Base-by-base conservation (phyloP, 2,329 filamentous ascomycete species). In the Fusarium austroafricanum region DNA sequence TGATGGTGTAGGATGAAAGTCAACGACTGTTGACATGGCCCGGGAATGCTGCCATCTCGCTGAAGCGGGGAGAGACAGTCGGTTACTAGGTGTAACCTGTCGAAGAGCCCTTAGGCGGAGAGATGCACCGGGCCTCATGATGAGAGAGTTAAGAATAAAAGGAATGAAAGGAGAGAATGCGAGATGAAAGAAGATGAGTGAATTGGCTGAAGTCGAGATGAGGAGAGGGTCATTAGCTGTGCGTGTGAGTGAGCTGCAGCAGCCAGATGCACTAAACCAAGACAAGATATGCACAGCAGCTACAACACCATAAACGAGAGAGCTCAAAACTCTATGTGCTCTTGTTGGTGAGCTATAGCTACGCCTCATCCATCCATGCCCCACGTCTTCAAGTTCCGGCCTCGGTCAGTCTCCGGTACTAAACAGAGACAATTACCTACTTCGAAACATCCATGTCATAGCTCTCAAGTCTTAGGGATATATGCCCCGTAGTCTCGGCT, bases 11-110 rank as follows among this genome's bases (percentile, higher is more conserved):
- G 60, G 66, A n/a, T 50, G 57, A n/a, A 69, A 73, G 28, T 74
- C 71, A 29, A 74, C 72, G 38, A 74, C 72, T 7, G 72, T 74
- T 43, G 72, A 74, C 72, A 74, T 74, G 35, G 68, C 56, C 43
- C 52, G 69, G 21, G 57, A 37, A 49, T 66, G 31, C 5, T 68
- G 67, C 68, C 66, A 71, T 71, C 61, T 68, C 29, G 71, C 61
- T 45, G 68, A 64, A 66, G 70, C 52, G 68, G 56, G 28, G 55
- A 60, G 60, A 21, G 44, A 50, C 45, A 68, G 26, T 37, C 45
- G 65, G 29, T 20, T 44, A 46, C 38, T 47, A 17, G 42, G 40
- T 40, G 60, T 20, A 21, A 43, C 44, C 55, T 70, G 68, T 49
- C 65, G 58, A 50, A 73, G 52, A 21, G 64, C 66, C 52, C 54